Percentiles rank a stretch among this genome's conserved stretches.
phyloP scores from a whole-genome alignment of 495 filamentous ascomycete genomes.

The Penicillium steckii region DNA sequence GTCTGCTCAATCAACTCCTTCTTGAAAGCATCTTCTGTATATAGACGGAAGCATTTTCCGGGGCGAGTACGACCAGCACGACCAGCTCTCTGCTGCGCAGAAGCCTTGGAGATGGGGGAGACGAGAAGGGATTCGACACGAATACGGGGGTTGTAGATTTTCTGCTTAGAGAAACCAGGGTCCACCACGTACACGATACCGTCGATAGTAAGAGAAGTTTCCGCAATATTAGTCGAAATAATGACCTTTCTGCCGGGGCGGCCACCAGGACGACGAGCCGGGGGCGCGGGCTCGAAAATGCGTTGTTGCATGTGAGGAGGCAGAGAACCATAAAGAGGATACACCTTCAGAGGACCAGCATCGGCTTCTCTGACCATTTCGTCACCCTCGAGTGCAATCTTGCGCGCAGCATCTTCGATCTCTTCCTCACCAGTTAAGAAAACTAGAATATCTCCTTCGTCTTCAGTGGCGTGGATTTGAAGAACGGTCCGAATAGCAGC shows the following conservation, averaged over 20 bases:
- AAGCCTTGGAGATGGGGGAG: constrained; percentile 95
- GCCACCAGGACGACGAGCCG: constrained; percentile 68
- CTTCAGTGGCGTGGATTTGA: constrained; percentile 91
- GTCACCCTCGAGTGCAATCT: constrained; percentile 85
- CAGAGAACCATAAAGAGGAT: constrained; percentile 91
- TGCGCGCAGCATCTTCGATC: constrained; percentile 93
- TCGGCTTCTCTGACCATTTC: constrained; percentile 89
- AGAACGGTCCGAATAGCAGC: constrained; percentile 91
- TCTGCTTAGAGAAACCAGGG: constrained; percentile 98
- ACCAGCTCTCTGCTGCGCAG: constrained; percentile 97
- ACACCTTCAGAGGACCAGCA: constrained; percentile 84
- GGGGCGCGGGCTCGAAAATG: constrained; percentile 89
- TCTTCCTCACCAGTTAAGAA: constrained; percentile 99
- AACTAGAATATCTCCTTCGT: constrained; percentile 90
- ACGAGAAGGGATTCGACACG: constrained; percentile 95
- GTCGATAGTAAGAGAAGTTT: constrained; percentile 96
- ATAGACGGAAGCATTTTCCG: constrained; percentile 96
- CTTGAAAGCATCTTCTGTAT: constrained; percentile 96
- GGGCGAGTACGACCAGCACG: constrained; percentile 97
- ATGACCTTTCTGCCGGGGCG: constrained; percentile 92
- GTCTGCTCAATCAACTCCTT: constrained; percentile 97
- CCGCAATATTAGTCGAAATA: constrained; percentile 95
- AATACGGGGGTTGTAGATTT: constrained; percentile 97
- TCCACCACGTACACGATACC: constrained; percentile 99
- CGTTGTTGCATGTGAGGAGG: constrained; percentile 89